Evolutionary conservation across 441 rosid genomes (phyloP), one percentile per base, ranked within the genome.

Genomic region (Erysimum cheiri): DNA sequence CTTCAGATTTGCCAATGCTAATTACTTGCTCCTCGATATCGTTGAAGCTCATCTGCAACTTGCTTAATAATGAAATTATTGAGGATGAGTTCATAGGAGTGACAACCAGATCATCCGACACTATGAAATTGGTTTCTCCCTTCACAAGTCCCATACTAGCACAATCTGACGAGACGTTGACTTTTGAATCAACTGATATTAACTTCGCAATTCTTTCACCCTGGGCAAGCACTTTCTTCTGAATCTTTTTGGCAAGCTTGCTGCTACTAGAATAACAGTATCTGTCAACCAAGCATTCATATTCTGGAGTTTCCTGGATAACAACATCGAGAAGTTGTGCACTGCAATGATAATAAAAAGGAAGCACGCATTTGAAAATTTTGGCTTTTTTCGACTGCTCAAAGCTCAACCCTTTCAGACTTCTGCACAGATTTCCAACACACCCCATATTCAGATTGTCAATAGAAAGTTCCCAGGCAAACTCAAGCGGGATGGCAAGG

Each of bases 31-130:
- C 72, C 15, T 66, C 72, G 0, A 73, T 66, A 7, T 66, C 72
- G 26, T 24, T 24, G 26, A 24, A 24, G 26, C 26, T 73, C 72
- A 60, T 4, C 12, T 64, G 58, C 60, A 75, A 24, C 28, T 75
- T 64, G 9, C 60, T 64, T 32, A 70, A 7, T 1, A 59, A 53
- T 12, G 58, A 65, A 13, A 65, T 10, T 0, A 68, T 76, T 41
- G 72, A 66, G 4, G 72, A 70, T 3, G 73, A 76, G 44, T 54
- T 43, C 68, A 76, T 52, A 8, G 80, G 64, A 13, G 64, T 60
- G 14, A 71, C 28, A 1, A 59, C 3, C 1, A 71, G 15, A 60
- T 76, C 72, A 76, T 76, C 65, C 6, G 80, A 64, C 0, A 76
- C 72, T 15, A 65, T 28, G 60, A 76, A 76, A 47, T 28, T 59